Percentiles rank a stretch among this genome's conserved stretches.
These are phyloP conservation scores for Sphagnum tenellum DNA, from an alignment of 225 moss, liverwort and hornwort genomes.

Conservation along the genomic window DNA sequence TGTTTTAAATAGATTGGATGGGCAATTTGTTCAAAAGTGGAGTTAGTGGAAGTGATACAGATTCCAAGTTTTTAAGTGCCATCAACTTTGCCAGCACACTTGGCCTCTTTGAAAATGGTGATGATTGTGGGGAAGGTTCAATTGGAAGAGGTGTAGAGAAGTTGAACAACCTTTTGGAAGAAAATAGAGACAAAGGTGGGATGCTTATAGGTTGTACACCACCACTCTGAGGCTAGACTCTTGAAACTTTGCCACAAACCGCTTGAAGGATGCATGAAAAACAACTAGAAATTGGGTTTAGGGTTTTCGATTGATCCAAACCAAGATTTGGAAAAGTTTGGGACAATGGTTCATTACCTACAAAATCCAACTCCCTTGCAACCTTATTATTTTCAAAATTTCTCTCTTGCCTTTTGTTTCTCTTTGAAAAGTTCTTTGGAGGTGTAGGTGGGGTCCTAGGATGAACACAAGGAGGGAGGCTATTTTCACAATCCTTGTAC, in stretches of 20 bases:
- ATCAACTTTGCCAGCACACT: constrained; percentile 65
- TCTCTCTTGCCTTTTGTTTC: constrained; percentile 13
- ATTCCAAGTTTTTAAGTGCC: constrained; percentile 40
- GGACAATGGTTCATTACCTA: background rate
- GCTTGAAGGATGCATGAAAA: constrained; percentile 30
- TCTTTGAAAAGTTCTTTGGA: constrained; percentile 52
- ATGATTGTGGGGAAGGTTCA: constrained; percentile 38
- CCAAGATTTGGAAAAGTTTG: constrained; percentile 28
- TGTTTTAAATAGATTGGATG: constrained; percentile 12
- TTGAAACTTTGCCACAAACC: constrained; percentile 20
- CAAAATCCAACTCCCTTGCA: constrained; percentile 15
- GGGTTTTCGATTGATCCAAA: constrained; percentile 15
- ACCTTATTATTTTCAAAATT: constrained; percentile 3
- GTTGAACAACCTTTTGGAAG: constrained; percentile 45
- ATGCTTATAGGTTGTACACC: constrained; percentile 11
- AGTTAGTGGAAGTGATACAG: constrained; percentile 21
- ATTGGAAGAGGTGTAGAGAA: constrained; percentile 49
- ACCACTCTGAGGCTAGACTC: constrained; percentile 13
- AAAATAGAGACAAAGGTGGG: constrained; percentile 12
- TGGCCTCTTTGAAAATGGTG: constrained; percentile 21
- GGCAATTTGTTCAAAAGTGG: constrained; percentile 24
- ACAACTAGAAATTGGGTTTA: constrained; percentile 7
- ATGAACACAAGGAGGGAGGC: constrained; percentile 70
- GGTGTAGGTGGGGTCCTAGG: constrained; percentile 53
- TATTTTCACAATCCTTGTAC: constrained; percentile 52